Base-by-base conservation (phyloP, 805 yeast species). In the Grigorovia yakushimaensis region DNA sequence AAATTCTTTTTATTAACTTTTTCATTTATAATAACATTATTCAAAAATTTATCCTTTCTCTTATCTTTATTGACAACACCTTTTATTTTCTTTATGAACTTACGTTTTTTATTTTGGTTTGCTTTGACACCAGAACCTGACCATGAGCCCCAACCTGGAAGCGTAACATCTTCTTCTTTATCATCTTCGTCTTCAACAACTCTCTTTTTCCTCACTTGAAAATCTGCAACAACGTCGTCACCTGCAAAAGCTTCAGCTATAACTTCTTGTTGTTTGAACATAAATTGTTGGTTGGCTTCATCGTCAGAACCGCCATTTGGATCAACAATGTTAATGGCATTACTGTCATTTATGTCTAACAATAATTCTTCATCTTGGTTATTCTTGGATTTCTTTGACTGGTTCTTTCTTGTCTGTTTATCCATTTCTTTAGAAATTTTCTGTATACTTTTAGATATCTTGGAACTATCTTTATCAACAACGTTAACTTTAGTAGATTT, bases 131-230 rank as follows among this genome's bases (percentile, higher is more conserved):
- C 73, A 9, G 76, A 78, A 37, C 96, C 96, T 10, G 91, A 84
- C 98, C 98, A 93, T 41, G 84, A 85, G 43, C 98, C 98, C 97
- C 98, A 93, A 1, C 98, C 98, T 3, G 97, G 98, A 45, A 89
- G 67, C 0, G 95, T 83, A 43, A 84, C 68, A 61, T 89, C 96
- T 49, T 84, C 82, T 58, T 82, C 88, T 60, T 87, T 76, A 65
- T 91, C 97, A 49, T 80, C 97, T 64, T 91, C 97, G 42, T 84
- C 88, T 41, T 70, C 76, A 5, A 74, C 72, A 11, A 76, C 76
- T 54, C 77, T 73, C 48, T 72, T 70, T 69, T 91, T 93, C 57
- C 89, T 98, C 13, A 70, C 74, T 52, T 78, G 79, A 64, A 93
- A 93, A 54, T 88, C 74, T 6, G 72, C 69, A 15, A 87, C 84